Evolutionary conservation across 495 filamentous ascomycete genomes (phyloP).

Genomic region (Sporormia fimetaria): DNA sequence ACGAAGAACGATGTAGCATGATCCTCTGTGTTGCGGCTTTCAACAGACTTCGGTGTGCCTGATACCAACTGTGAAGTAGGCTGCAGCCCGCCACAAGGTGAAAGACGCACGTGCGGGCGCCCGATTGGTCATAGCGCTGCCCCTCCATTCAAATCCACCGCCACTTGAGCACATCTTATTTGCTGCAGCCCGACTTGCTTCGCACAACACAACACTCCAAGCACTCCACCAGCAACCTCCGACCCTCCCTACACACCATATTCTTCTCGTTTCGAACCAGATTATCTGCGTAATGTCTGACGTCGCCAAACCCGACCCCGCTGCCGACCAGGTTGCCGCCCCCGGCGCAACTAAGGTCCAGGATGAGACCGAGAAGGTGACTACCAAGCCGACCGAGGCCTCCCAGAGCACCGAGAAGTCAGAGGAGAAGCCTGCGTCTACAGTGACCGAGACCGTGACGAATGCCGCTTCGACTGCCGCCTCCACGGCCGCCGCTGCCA

Average conservation of each 20-base stretch:
- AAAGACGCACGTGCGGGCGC: too few relatives aligned
- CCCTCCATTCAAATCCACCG: too few relatives aligned
- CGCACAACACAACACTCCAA: too few relatives aligned
- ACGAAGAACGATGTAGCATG: too few relatives aligned
- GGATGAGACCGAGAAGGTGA: constrained; percentile 26
- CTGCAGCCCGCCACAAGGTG: too few relatives aligned
- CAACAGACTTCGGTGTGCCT: too few relatives aligned
- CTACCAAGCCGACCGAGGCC: constrained; percentile 15
- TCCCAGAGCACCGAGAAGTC: constrained; percentile 12
- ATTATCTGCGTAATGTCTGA: constrained; percentile 19
- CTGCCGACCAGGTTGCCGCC: constrained; percentile 21
- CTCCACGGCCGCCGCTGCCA: constrained; percentile 39
- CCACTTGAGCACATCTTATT: too few relatives aligned
- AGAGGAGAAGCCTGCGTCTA: constrained; percentile 52
- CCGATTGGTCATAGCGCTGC: too few relatives aligned
- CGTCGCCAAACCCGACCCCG: constrained; percentile 16
- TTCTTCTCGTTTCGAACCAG: not conserved
- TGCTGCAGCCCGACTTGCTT: too few relatives aligned
- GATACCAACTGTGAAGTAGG: too few relatives aligned
- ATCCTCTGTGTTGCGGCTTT: too few relatives aligned
- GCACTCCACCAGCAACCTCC: too few relatives aligned
- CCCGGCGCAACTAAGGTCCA: constrained; percentile 17
- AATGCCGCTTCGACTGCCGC: constrained; percentile 41
- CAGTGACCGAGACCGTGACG: constrained; percentile 34
- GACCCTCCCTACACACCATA: not conserved